phyloP scores from a whole-genome alignment of 257 asterid genomes.

The Ocimum tenuiflorum region DNA sequence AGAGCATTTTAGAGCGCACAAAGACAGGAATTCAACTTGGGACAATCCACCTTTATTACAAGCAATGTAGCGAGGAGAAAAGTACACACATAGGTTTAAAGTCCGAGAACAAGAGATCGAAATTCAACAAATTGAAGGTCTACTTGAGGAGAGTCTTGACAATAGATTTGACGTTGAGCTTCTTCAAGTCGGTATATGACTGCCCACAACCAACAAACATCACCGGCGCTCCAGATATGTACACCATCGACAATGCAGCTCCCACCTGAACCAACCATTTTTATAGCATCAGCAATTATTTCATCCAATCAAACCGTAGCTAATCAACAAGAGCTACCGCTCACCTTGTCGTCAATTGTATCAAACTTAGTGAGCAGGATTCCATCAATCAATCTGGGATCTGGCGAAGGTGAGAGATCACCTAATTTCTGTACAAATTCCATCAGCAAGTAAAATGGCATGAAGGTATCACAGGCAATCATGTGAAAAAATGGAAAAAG shows the following conservation, averaged over 20 bases:
- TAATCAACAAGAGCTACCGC: too few species aligned
- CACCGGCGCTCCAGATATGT: conserved; percentile 89
- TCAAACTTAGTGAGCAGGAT: conserved; percentile 93
- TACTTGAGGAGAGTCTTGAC: conserved; percentile 83
- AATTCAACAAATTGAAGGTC: neutral
- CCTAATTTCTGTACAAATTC: conserved; percentile 69
- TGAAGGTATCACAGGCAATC: too few species aligned
- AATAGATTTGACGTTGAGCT: conserved; percentile 86
- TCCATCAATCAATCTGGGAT: conserved; percentile 88
- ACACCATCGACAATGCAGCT: conserved; percentile 95
- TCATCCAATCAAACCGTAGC: neutral
- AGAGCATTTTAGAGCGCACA: too few species aligned
- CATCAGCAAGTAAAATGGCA: neutral
- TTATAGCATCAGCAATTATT: too few species aligned
- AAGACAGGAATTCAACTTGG: too few species aligned
- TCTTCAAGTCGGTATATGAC: conserved; percentile 87
- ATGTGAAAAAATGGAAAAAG: neutral
- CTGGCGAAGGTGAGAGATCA: conserved; percentile 75
- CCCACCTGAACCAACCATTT: conserved; percentile 64
- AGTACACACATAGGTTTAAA: too few species aligned
- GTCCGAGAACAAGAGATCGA: neutral
- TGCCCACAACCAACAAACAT: conserved; percentile 99
- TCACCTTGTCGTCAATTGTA: conserved; percentile 92
- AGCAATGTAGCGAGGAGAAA: too few species aligned
- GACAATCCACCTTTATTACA: too few species aligned